Conservation (phyloP, 495 filamentous ascomycete species). For the Hyaloscypha hepaticicola region DNA sequence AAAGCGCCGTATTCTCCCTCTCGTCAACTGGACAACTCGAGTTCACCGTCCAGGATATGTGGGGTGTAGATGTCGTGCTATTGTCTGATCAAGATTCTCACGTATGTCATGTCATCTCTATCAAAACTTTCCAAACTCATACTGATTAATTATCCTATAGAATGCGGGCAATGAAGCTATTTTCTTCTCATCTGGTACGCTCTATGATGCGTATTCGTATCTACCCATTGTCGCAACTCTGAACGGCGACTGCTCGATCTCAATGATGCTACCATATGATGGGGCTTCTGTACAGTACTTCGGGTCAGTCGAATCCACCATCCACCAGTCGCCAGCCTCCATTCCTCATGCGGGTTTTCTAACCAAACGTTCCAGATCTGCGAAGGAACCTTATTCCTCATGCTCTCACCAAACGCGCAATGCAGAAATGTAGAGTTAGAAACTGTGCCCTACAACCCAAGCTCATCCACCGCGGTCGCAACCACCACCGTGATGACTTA, state of each 20-base stretch:
- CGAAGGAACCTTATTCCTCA: not conserved
- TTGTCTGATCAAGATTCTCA: constrained; percentile 5
- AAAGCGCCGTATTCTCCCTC: not conserved
- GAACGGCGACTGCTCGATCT: constrained; percentile 5
- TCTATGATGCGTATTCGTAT: not conserved
- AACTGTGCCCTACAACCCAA: not conserved
- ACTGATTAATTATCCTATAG: not conserved
- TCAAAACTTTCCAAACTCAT: not conserved
- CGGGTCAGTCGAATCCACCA: not conserved
- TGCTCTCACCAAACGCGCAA: not conserved
- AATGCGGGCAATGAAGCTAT: constrained; percentile 8
- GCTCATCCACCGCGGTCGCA: not conserved
- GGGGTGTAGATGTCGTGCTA: not conserved
- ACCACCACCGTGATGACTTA: not conserved
- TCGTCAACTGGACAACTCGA: constrained; percentile 2
- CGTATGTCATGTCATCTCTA: not conserved
- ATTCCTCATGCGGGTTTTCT: not conserved
- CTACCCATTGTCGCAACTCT: not conserved
- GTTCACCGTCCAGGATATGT: constrained; percentile 5
- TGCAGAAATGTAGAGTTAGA: not conserved
- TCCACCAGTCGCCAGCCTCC: not conserved
- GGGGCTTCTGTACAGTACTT: not conserved
- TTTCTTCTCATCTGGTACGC: not conserved
- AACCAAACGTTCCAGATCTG: not conserved
- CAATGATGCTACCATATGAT: constrained; percentile 1